These are phyloP conservation scores for Aspergillus ostianus DNA, from an alignment of 495 filamentous ascomycete species.

Conservation along the genomic window DNA sequence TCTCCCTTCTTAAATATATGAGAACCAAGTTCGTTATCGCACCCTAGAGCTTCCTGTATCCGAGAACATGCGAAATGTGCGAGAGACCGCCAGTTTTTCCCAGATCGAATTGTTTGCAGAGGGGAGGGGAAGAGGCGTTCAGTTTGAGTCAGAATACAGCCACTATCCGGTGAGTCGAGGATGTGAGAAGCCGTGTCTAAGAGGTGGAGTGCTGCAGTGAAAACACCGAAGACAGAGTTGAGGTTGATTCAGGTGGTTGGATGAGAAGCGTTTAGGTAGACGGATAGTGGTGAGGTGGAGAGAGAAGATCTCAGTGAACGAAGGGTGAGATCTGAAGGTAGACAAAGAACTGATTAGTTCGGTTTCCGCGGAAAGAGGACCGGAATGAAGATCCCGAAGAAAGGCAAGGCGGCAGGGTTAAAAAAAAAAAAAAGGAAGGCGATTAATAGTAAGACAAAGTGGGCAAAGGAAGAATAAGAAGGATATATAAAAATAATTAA, in stretches of 20 bases:
- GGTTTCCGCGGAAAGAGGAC: slow-evolving; percentile 9
- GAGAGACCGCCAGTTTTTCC: slow-evolving; percentile 6
- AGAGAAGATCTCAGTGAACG: slow-evolving; percentile 14
- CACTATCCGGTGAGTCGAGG: slow-evolving; percentile 12
- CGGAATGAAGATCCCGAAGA: slow-evolving; percentile 3
- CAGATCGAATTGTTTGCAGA: not conserved
- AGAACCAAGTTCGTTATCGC: slow-evolving; percentile 11
- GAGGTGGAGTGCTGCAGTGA: slow-evolving; percentile 7
- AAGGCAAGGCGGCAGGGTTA: slow-evolving; percentile 2
- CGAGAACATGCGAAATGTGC: slow-evolving; percentile 6
- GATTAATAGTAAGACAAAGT: not conserved
- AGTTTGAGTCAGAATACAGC: slow-evolving; percentile 1
- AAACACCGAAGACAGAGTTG: not conserved
- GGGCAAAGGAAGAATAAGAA: slow-evolving; percentile 6
- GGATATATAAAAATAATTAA: slow-evolving; percentile 8
- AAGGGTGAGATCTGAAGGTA: slow-evolving; percentile 13
- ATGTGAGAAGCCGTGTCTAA: slow-evolving; percentile 21
- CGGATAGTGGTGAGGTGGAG: slow-evolving; percentile 1
- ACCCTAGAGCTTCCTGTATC: slow-evolving; percentile 9
- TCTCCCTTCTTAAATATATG: slow-evolving; percentile 23
- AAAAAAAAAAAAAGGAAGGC: slow-evolving; percentile 2
- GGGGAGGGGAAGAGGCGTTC: not conserved
- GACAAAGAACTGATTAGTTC: slow-evolving; percentile 14
- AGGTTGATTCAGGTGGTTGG: slow-evolving; percentile 9
- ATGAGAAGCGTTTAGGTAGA: slow-evolving; percentile 2